These are phyloP conservation scores for Malus asiatica DNA, from an alignment of 306 rosid species.

Conservation along the genomic window DNA sequence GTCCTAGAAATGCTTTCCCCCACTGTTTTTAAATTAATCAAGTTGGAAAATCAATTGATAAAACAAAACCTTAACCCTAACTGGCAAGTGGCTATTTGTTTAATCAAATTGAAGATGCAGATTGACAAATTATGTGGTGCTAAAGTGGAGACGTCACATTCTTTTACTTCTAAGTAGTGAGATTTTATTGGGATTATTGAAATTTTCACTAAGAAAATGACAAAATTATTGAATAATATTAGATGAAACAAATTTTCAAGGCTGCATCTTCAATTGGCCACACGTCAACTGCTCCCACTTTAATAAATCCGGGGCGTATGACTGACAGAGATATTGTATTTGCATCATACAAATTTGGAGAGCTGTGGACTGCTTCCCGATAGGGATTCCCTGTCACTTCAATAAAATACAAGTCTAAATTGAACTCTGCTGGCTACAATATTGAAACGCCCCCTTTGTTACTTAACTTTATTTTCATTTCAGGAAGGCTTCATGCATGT, in stretches of 20 bases:
- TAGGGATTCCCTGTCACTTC: constrained; percentile 41
- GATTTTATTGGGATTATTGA: not conserved
- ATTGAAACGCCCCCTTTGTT: not conserved
- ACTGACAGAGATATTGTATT: constrained; percentile 33
- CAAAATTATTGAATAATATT: not conserved
- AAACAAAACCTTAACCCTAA: not conserved
- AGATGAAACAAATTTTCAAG: constrained; percentile 2
- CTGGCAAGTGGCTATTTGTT: constrained; percentile 4
- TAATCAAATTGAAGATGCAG: constrained; percentile 5
- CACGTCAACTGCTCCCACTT: constrained; percentile 2
- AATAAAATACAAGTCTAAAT: constrained; percentile 15
- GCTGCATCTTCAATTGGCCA: not conserved
- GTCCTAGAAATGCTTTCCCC: constrained; percentile 15
- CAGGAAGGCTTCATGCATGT: not conserved
- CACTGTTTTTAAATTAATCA: not conserved
- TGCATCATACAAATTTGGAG: constrained; percentile 28
- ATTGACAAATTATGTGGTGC: not conserved
- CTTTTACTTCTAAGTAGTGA: not conserved
- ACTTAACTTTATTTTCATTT: not conserved
- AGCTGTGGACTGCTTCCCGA: constrained; percentile 34
- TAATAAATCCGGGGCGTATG: not conserved
- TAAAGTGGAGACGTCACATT: not conserved
- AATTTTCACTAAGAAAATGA: not conserved
- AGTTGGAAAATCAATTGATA: not conserved
- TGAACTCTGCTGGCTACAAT: no score